These are phyloP conservation scores for Puccinia horiana DNA, from an alignment of 1,284 basidiomycete species.

Conservation along the genomic window DNA sequence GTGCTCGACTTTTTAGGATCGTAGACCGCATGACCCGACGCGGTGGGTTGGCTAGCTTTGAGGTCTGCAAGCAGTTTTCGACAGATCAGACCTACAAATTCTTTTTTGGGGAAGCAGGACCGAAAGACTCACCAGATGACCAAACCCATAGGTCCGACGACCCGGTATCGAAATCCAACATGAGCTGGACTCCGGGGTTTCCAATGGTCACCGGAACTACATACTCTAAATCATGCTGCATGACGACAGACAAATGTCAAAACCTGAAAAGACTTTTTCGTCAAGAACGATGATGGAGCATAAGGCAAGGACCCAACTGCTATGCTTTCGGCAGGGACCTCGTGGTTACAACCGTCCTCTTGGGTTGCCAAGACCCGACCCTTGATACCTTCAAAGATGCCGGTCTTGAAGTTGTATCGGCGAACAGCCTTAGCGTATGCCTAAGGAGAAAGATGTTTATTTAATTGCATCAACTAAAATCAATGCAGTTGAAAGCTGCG, in stretches of 20 bases:
- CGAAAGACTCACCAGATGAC: conserved; percentile 51
- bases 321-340: conserved; percentile 49
- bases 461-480: not conserved
- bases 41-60: conserved; percentile 40
- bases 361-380: conserved; percentile 42
- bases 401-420: conserved; percentile 45
- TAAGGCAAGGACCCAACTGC: conserved; percentile 28
- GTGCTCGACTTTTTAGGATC: conserved; percentile 58
- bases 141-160: conserved; percentile 60
- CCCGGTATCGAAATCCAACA: conserved; percentile 61
- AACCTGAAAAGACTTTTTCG: not conserved
- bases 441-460: conserved; percentile 6
- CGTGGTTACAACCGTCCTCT: conserved; percentile 41
- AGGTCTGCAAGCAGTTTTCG: conserved; percentile 20
- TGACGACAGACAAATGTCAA: not conserved
- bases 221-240: conserved; percentile 60
- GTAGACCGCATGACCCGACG: conserved; percentile 56
- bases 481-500: not conserved
- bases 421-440: conserved; percentile 49
- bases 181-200: conserved; percentile 60
- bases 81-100: not conserved
- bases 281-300: not conserved
- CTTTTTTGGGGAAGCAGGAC: not conserved
- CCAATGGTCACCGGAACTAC: conserved; percentile 61
- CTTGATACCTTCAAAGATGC: conserved; percentile 30